A percentile compares a stretch with the other conserved stretches of the same genome.
phyloP scores from a whole-genome alignment of 192 early-diverging fungal species.

The Diversispora eburnea region DNA sequence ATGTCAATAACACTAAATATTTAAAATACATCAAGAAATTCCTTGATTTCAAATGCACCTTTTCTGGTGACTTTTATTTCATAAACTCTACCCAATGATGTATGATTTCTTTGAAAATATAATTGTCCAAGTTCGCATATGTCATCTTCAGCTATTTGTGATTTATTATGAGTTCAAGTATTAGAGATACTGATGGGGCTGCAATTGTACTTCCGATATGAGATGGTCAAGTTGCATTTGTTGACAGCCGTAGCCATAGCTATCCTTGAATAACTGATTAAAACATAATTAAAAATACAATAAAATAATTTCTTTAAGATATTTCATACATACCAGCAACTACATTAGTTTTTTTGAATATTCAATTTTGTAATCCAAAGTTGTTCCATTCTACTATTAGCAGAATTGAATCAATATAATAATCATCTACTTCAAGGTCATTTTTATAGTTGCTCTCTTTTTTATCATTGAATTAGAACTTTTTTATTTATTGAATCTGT shows the following conservation, averaged over 20 bases:
- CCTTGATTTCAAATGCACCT: not conserved
- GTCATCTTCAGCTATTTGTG: not conserved
- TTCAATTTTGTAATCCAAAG: not conserved
- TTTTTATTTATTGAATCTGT: too few species aligned
- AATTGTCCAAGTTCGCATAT: not conserved
- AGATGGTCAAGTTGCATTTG: too few species aligned
- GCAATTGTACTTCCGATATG: too few species aligned
- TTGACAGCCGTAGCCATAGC: not conserved
- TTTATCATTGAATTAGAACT: too few species aligned
- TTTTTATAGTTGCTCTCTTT: too few species aligned
- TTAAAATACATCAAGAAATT: not conserved
- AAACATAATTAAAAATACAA: not conserved
- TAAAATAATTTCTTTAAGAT: not conserved
- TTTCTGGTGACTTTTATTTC: not conserved
- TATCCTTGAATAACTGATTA: not conserved
- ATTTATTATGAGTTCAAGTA: too few species aligned
- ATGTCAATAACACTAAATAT: too few species aligned
- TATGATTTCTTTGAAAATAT: not conserved
- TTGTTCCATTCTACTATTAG: not conserved
- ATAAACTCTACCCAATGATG: not conserved
- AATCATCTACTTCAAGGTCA: not conserved
- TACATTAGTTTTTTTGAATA: not conserved
- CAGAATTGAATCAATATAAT: slow-evolving; percentile 24
- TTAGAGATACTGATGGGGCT: too few species aligned
- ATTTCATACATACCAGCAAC: not conserved